Percentiles rank a stretch among this genome's conserved stretches.
These are phyloP conservation scores for Cercospora berteroae DNA, from an alignment of 2,329 filamentous ascomycete genomes.

Conservation along the genomic window DNA sequence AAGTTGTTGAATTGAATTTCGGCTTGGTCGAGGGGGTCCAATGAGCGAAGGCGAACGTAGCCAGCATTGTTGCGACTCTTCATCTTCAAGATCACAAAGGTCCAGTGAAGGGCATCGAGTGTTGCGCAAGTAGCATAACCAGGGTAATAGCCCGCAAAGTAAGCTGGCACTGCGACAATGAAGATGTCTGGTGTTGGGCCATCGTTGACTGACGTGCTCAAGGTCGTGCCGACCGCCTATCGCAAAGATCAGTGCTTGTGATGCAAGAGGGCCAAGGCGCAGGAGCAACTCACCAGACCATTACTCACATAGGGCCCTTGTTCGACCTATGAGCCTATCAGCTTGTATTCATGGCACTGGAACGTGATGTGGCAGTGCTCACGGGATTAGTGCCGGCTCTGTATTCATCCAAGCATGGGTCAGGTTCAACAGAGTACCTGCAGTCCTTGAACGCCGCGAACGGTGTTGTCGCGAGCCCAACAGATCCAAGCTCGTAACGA, in stretches of 20 bases:
- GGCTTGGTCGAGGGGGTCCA: slow-evolving; percentile 63
- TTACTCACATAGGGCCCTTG: slow-evolving; percentile 49
- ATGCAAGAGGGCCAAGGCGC: slow-evolving; percentile 41
- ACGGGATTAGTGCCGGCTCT: slow-evolving; percentile 29
- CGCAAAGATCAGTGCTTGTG: no score
- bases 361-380: not conserved
- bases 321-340: slow-evolving; percentile 13
- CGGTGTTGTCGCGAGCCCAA: slow-evolving; percentile 26
- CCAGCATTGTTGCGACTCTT: slow-evolving; percentile 62
- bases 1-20: slow-evolving; percentile 63
- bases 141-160: slow-evolving; percentile 57
- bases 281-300: slow-evolving; percentile 48
- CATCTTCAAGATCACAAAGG: slow-evolving; percentile 57
- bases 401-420: slow-evolving; percentile 44
- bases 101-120: slow-evolving; percentile 47
- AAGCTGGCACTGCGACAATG: slow-evolving; percentile 54
- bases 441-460: slow-evolving; percentile 11
- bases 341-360: not conserved
- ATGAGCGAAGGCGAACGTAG: slow-evolving; percentile 58
- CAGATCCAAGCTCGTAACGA: slow-evolving; percentile 55
- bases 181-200: slow-evolving; percentile 47
- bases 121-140: slow-evolving; percentile 44
- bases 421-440: slow-evolving; percentile 33
- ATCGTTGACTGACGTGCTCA: slow-evolving; percentile 12
- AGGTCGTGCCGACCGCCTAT: slow-evolving; percentile 12